Evolutionary conservation across 192 early-diverging fungal genomes (phyloP).

Genomic region (Pilobolus umbonatus): DNA sequence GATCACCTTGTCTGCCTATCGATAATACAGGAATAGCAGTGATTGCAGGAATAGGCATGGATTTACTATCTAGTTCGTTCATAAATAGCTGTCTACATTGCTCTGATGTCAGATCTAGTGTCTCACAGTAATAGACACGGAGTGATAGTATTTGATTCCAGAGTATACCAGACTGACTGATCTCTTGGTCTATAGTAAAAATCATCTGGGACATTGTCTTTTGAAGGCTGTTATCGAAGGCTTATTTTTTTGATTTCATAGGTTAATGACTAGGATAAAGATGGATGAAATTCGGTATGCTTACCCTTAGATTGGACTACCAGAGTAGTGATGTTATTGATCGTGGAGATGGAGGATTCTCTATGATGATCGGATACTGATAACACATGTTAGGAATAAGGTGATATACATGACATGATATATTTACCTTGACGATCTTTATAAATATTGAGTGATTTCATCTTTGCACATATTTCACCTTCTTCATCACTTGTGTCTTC

Average conservation of each 20-base stretch:
- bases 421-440: conserved; percentile 7
- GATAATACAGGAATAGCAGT: conserved; percentile 1
- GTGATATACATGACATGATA: background rate
- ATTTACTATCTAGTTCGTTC: background rate
- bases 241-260: background rate
- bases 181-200: background rate
- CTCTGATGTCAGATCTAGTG: background rate
- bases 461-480: background rate
- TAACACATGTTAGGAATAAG: background rate
- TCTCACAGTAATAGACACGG: conserved; percentile 5
- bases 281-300: background rate
- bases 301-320: conserved; percentile 1
- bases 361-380: background rate
- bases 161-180: background rate
- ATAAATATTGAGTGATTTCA: background rate
- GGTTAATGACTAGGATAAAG: background rate
- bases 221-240: background rate
- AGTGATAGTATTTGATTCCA: conserved; percentile 4
- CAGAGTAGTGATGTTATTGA: background rate
- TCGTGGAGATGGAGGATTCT: background rate
- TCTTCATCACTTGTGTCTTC: conserved; percentile 13
- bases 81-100: background rate
- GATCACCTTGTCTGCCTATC: background rate
- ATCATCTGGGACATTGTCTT: background rate
- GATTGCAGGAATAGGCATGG: background rate